phyloP scores from a whole-genome alignment of 2,329 filamentous ascomycete genomes.

The Neofusicoccum kwambonambiense region DNA sequence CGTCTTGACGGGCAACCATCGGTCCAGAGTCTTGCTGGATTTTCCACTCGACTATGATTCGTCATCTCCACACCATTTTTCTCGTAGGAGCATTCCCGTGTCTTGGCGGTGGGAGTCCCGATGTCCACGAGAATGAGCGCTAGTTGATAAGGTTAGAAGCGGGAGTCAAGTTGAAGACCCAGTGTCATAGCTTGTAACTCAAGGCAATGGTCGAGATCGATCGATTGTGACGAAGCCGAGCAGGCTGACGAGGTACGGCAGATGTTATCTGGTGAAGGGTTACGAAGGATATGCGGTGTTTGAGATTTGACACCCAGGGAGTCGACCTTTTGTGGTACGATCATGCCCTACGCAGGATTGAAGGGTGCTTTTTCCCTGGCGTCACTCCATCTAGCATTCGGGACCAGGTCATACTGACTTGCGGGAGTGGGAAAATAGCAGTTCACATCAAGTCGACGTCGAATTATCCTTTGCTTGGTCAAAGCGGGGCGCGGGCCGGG shows the following conservation, averaged over 20 bases:
- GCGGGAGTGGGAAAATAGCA: background rate
- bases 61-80: slow-evolving; percentile 1
- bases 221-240: background rate
- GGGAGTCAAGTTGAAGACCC: background rate
- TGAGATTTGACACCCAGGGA: background rate
- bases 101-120: slow-evolving; percentile 10
- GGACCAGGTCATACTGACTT: background rate
- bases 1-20: background rate
- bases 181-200: background rate
- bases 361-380: background rate
- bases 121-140: slow-evolving; percentile 11
- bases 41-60: background rate
- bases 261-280: background rate
- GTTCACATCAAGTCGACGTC: background rate
- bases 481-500: background rate
- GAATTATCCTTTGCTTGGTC: background rate
- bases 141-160: slow-evolving; percentile 3
- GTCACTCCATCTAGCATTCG: background rate
- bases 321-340: background rate
- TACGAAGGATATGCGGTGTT: background rate
- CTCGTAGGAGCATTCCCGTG: slow-evolving; percentile 2
- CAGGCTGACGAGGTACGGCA: background rate
- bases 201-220: background rate
- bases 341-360: background rate
- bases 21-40: background rate